Base-by-base conservation (phyloP, 768 basidiomycete genomes). In the Naematelia encephala region DNA sequence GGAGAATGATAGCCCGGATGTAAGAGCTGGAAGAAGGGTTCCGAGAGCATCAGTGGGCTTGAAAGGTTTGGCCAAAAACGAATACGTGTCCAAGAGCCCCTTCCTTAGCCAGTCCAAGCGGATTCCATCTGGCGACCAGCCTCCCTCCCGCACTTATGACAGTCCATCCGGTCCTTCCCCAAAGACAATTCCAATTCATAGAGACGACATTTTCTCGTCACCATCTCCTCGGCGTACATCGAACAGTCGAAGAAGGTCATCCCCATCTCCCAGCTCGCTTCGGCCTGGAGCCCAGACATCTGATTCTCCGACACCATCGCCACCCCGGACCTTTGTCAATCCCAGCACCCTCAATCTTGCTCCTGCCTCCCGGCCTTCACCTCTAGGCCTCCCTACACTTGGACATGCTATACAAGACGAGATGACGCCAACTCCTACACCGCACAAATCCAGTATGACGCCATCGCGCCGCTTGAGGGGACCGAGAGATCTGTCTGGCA, bases 371-470 rank as follows among this genome's bases (percentile, higher is more conserved):
- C 59, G 61, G 10, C 65, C 64, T 10, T 69, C 66, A 13, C 72
- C 63, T 28, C 64, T 66, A 28, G 54, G 54, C 28, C 28, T 50
- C 51, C 34, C 50, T 39, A 47, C 44, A 16, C 59, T 48, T 23
- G 56, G 21, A 42, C 23, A 29, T 13, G 14, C 16, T 16, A 21
- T 26, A 4, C 22, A 22, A 13, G 47, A 55, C 16, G 61, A 60
- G n/a, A 44, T 58, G 2, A 64, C 64, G 16, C 57, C 65, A 10
- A 65, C 68, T 12, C 72, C 63, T 11, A 67, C 68, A 10, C 70
- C 72, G 1, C 57, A 59, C 13, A 73, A 73, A 61, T 74, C 73
- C 10, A 66, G 70, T 27, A 67, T 76, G 57, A 73, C 74, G 3
- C 71, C 71, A n/a, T 71, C 73, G 1, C 54, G 72, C 14, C 64